Base-by-base conservation (phyloP, 352 stramenopile genomes). In the Globisporangium cylindrosporum region DNA sequence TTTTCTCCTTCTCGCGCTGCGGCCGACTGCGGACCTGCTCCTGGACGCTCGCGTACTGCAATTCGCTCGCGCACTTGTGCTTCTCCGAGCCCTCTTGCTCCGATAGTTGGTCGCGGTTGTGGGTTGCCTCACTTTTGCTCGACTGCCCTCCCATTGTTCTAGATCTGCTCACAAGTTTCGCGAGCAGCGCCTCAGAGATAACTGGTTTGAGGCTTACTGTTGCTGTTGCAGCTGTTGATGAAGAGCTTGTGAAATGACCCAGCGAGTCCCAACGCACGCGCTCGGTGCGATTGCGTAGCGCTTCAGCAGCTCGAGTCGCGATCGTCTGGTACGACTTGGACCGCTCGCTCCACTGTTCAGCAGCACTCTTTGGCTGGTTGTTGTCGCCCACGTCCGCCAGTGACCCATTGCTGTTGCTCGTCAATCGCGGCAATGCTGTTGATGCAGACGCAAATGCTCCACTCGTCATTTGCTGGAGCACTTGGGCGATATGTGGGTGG, bases 181-280 rank as follows among this genome's bases (percentile, higher is more conserved):
- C 62, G 4, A 67, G 56, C 20, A 89, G 60, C 1, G 54, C 63
- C 4, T 57, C 51, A 20, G 78, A 56, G 7, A 70, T 27, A 9
- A 22, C 15, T 49, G 15, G 15, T 18, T 49, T 66, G 38, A 12
- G 61, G 61, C 20, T 59, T 12, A 3, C 15, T n/a, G 53, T 7
- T 8, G 41, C 27, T 15, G 46, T 8, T 56, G 15, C n/a, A 29
- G 49, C 49, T 54, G 46, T 1, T 8, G 49, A 14, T 20, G 18
- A 4, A 22, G n/a, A 43, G n/a, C 10, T 20, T 20, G 12, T 54
- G 53, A 86, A 87, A 34, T 86, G 74, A 0, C 38, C 56, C 1
- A 78, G 75, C 8, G 77, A 76, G 53, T 91, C 82, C 80, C 82
- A 89, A 0, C 80, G 82, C 53, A 70, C 58, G 18, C 80, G 80